Evolutionary conservation across 139 green algal genomes (phyloP).

Genomic region (Chlorella sp.): DNA sequence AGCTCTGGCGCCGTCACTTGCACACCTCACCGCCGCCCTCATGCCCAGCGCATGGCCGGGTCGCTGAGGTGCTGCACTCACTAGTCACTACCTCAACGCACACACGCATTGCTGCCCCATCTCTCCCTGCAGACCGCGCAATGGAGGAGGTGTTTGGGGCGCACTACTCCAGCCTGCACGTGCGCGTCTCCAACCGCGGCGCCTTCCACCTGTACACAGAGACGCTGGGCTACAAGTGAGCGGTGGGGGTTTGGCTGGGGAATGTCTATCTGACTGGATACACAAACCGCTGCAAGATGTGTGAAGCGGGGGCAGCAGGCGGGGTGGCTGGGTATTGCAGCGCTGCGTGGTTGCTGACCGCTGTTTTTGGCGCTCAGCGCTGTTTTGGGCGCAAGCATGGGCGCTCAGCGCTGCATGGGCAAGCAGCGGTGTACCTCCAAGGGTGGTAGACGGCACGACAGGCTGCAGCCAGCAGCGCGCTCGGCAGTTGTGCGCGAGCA

Average conservation of each 20-base stretch:
- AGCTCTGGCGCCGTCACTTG: neutral
- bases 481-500: too few species aligned
- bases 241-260: accelerated
- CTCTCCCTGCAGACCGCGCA: constrained; percentile 73
- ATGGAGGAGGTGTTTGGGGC: constrained; percentile 97
- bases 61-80: too few species aligned
- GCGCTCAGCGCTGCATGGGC: neutral
- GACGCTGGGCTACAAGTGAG: constrained; percentile 92
- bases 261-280: too few species aligned
- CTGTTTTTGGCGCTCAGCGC: too few species aligned
- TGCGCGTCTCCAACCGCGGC: constrained; percentile 94
- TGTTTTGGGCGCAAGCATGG: neutral
- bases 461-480: too few species aligned
- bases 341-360: too few species aligned
- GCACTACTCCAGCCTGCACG: constrained; percentile 95
- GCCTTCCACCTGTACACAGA: constrained; percentile 96
- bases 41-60: too few species aligned
- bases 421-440: neutral
- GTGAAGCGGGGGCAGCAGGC: neutral
- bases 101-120: neutral
- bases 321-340: neutral
- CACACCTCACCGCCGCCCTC: neutral
- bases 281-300: neutral
- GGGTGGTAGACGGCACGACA: too few species aligned
- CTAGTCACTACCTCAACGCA: too few species aligned